Evolutionary conservation across 257 asterid species (phyloP).

Genomic region (Leptodermis oblonga): DNA sequence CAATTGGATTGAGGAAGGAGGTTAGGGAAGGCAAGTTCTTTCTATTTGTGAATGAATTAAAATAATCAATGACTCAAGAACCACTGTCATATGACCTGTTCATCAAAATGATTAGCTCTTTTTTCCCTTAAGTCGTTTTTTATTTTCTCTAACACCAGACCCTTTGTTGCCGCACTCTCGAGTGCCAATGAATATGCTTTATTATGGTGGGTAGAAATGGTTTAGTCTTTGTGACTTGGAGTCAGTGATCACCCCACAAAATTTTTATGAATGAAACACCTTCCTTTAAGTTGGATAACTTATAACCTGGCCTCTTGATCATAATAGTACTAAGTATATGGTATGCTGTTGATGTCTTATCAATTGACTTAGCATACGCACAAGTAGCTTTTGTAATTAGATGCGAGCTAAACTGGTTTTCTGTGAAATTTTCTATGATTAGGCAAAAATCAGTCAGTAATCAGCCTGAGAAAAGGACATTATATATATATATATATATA

Average conservation of each 20-base stretch:
- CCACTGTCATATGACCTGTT: conserved; percentile 28
- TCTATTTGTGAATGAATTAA: conserved; percentile 29
- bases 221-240: neutral
- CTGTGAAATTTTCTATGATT: conserved; percentile 1
- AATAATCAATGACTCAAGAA: conserved; percentile 42
- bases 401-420: conserved; percentile 3
- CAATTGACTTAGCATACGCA: neutral
- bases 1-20: conserved; percentile 20
- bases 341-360: conserved; percentile 13
- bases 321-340: conserved; percentile 1
- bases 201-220: neutral
- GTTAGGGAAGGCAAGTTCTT: conserved; percentile 29
- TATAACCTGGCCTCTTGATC: conserved; percentile 1
- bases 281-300: neutral
- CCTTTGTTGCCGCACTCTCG: conserved; percentile 2
- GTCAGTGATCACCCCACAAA: neutral
- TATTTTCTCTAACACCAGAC: neutral
- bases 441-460: neutral
- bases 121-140: neutral
- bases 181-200: neutral
- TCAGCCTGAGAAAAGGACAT: conserved; percentile 2
- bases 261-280: neutral
- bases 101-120: neutral
- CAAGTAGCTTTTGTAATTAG: conserved; percentile 1
- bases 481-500: neutral